These are phyloP conservation scores for Diaporthe sp. DNA, from an alignment of 2,329 filamentous ascomycete species.

Conservation along the genomic window DNA sequence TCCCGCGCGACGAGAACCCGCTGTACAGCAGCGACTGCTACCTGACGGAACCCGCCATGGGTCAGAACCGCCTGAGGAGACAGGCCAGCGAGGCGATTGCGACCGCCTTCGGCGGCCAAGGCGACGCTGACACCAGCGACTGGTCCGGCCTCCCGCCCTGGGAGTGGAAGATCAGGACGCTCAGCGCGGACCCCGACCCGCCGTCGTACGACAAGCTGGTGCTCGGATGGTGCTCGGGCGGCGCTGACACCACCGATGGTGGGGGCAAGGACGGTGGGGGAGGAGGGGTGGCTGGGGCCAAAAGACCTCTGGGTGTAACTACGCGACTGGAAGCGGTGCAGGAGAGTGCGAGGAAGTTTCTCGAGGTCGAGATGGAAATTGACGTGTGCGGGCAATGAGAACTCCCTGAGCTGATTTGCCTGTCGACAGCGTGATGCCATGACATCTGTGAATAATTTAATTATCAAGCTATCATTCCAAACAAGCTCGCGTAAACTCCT, in stretches of 20 bases:
- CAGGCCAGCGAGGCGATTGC: constrained; percentile 52
- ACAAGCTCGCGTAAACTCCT: background rate
- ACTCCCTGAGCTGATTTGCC: too few relatives aligned
- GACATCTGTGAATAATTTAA: background rate
- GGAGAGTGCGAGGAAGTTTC: constrained; percentile 35
- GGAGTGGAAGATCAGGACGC: constrained; percentile 53
- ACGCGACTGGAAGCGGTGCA: constrained; percentile 32
- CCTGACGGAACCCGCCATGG: constrained; percentile 48
- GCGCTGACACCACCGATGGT: background rate
- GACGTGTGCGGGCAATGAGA: constrained; percentile 6
- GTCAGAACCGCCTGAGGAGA: constrained; percentile 51
- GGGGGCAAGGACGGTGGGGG: background rate
- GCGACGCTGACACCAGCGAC: constrained; percentile 47
- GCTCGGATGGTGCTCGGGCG: constrained; percentile 38
- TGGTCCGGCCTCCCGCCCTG: constrained; percentile 8
- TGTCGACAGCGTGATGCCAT: background rate
- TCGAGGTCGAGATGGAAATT: constrained; percentile 33
- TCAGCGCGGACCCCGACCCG: constrained; percentile 41
- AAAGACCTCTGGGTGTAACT: background rate
- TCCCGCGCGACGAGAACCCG: constrained; percentile 55
- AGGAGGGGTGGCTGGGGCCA: background rate
- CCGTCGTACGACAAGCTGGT: constrained; percentile 40
- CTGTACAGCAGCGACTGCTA: constrained; percentile 46
- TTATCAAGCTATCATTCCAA: background rate
- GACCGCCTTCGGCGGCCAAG: constrained; percentile 48